A percentile compares a stretch with the other conserved stretches of the same genome.
Conservation (phyloP, 805 yeast species). For the Candida pseudofarinosa region DNA sequence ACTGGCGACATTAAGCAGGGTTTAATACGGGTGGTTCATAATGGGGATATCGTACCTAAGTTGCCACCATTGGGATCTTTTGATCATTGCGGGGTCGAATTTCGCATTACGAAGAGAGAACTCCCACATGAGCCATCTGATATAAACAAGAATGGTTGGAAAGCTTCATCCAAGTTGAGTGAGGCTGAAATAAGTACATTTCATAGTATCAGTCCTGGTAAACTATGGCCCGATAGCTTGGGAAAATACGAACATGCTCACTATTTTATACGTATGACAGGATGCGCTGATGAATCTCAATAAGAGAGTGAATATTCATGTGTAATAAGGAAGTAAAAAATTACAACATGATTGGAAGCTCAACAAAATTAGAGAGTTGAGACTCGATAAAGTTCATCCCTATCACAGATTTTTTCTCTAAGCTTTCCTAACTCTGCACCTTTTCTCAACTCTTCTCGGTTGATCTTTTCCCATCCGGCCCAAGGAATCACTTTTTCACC, state of each 20-base stretch:
- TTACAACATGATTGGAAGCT: too few species aligned
- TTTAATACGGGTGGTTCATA: constrained; percentile 53
- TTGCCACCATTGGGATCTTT: constrained; percentile 50
- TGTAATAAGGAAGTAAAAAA: too few species aligned
- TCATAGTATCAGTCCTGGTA: constrained; percentile 7
- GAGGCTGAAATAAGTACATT: not conserved
- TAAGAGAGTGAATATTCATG: not conserved
- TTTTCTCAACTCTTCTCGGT: constrained; percentile 44
- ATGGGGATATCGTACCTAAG: constrained; percentile 54
- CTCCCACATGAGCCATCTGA: constrained; percentile 33
- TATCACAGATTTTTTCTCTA: constrained; percentile 52
- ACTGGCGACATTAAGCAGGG: constrained; percentile 30
- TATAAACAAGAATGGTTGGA: constrained; percentile 11
- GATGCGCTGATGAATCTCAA: constrained; percentile 17
- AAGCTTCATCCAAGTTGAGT: not conserved
- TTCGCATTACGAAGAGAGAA: constrained; percentile 37
- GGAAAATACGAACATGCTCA: constrained; percentile 28
- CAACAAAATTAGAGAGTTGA: too few species aligned
- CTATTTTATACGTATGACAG: constrained; percentile 28
- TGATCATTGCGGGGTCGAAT: constrained; percentile 49
- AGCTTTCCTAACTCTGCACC: constrained; percentile 51
- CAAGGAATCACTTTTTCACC: constrained; percentile 41
- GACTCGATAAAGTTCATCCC: constrained; percentile 46
- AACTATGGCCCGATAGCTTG: constrained; percentile 18
- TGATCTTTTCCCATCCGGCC: constrained; percentile 63